Percentiles rank a stretch among this genome's conserved stretches.
Conservation (phyloP, 106 monocot species). For the Agapanthus africanus region DNA sequence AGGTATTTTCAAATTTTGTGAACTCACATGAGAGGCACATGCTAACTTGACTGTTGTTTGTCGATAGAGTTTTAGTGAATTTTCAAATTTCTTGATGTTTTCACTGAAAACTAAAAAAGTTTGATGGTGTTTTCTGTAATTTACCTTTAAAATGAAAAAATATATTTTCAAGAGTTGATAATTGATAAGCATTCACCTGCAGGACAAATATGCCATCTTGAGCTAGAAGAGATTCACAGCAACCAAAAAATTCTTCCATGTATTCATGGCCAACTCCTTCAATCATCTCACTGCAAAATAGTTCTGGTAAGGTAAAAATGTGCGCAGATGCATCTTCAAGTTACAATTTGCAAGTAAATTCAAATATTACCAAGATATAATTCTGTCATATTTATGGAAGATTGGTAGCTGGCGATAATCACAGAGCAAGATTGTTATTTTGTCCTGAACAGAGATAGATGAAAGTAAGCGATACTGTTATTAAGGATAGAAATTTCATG, state of each 20-base stretch:
- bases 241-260: constrained; percentile 90
- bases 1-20: too few relatives aligned
- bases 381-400: constrained; percentile 69
- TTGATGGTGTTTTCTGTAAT: too few relatives aligned
- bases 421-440: constrained; percentile 60
- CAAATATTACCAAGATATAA: constrained; percentile 75
- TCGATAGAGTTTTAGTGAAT: too few relatives aligned
- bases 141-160: too few relatives aligned
- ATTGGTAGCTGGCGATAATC: constrained; percentile 78
- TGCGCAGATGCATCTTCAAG: not conserved
- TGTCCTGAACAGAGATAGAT: constrained; percentile 75
- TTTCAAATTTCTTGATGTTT: too few relatives aligned
- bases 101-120: too few relatives aligned
- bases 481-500: too few relatives aligned
- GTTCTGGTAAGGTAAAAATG: constrained; percentile 6
- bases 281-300: constrained; percentile 79
- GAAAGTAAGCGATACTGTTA: too few relatives aligned
- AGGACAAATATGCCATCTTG: constrained; percentile 80
- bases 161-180: not conserved
- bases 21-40: too few relatives aligned
- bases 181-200: constrained; percentile 52
- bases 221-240: constrained; percentile 70
- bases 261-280: constrained; percentile 97
- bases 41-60: too few relatives aligned
- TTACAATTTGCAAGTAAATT: not conserved